Evolutionary conservation across 106 monocot species (phyloP), one percentile per base, ranked within the genome.

Genomic region (Posidonia australis): DNA sequence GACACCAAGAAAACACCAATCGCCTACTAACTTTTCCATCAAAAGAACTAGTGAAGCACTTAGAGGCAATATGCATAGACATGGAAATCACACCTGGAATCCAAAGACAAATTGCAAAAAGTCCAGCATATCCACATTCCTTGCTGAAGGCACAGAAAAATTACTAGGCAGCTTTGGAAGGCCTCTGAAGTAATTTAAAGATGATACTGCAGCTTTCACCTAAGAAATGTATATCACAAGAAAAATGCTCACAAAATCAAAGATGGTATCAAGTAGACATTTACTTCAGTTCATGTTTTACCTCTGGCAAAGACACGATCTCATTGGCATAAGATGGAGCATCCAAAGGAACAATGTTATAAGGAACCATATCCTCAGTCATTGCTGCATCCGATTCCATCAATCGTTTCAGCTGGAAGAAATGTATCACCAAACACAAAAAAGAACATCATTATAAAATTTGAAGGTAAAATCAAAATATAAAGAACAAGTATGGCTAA

Each of bases 331-430:
- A 67, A 36, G 86, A 84, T 44, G 84, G 86, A 52, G 76, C 67
- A 79, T 94, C 94, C 63, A 94, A 46, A 32, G 94, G 94, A 72
- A 94, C 82, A 64, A 93, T 89, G 54, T 93, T 93, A 81, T 89
- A 93, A 66, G 89, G 73, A 72, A 86, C 59, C 43, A 71, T 48
- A 74, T 93, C 89, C 53, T 93, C 93, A 43, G 86, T 75, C 86
- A 83, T 79, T 47, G 83, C 86, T 18, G 93, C 89, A 89, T 93
- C 93, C 13, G 79, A 83, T 73, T 86, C 77, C 81, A 89, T 89
- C 46, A 93, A 81, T 10, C 65, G 64, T 77, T 89, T 89, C 82
- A 86, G 74, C 89, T 93, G 74, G 62, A 24, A 68, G 9, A 68
- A 78, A 44, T 47, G 56, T 28, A 57, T 5, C 21, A 14, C 24